These are phyloP conservation scores for Entomortierella parvispora DNA, from an alignment of 192 early-diverging fungal species.

Conservation along the genomic window DNA sequence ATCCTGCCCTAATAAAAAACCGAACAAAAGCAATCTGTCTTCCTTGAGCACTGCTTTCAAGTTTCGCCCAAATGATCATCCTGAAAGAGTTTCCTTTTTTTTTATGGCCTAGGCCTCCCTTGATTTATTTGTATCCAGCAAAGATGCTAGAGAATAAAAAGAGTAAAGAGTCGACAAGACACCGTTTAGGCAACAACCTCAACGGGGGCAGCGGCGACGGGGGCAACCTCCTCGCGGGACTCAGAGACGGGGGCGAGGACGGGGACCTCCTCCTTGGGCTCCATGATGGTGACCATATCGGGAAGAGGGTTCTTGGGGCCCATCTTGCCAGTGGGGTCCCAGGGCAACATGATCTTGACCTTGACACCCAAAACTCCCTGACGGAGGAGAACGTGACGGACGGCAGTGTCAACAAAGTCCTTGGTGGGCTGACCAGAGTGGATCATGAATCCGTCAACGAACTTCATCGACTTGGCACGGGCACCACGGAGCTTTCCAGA, in stretches of 20 bases:
- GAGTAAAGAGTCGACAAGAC: neutral
- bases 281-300: constrained; percentile 93
- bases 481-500: constrained; percentile 99
- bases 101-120: too few species aligned
- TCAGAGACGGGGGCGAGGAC: constrained; percentile 77
- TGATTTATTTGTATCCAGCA: too few species aligned
- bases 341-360: constrained; percentile 98
- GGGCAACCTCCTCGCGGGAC: constrained; percentile 55
- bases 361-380: constrained; percentile 99
- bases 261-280: constrained; percentile 96
- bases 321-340: constrained; percentile 90
- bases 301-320: constrained; percentile 97
- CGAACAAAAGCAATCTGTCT: too few species aligned
- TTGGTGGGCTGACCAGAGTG: constrained; percentile 98
- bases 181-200: constrained; percentile 13
- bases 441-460: constrained; percentile 99
- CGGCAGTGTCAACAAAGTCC: constrained; percentile 95
- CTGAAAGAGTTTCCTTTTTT: too few species aligned
- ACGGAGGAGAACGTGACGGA: constrained; percentile 97
- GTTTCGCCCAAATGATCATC: too few species aligned
- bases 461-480: constrained; percentile 99
- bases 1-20: too few species aligned
- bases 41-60: too few species aligned
- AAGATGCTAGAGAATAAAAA: neutral
- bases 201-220: constrained; percentile 47